Base-by-base conservation (phyloP, 257 asterid genomes). In the Verbascum thapsus region DNA sequence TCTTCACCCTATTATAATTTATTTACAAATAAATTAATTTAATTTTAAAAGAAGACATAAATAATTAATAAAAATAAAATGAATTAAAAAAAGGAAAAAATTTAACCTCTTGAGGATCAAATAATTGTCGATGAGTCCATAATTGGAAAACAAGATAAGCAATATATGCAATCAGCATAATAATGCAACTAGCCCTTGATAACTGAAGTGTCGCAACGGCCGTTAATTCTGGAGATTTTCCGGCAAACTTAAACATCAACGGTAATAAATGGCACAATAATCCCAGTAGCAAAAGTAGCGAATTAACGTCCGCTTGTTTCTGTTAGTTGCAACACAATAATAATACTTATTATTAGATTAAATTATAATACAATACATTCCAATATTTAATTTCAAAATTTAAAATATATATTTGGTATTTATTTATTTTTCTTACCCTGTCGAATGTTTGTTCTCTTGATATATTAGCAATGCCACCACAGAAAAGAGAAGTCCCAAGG, bases 271-370 rank as follows among this genome's bases (percentile, higher is more conserved):
- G 95, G 71, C 96, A 88, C 48, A 90, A 34, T 62, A 88, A 69
- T 56, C 85, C 95, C 74, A 90, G 54, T 59, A 90, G 3, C 74
- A 90, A 40, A 12, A 90, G 87, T 32, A 83, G 32, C 0, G 87
- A 72, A 74, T 90, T 88, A 22, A 90, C 94, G 53, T 85, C 98
- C 2, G 91, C 88, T 79, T 90, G 96, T 78, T 72, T 88, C 96
- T 85, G 86, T 75, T n/a, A 7, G 7, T 15, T 16, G 9, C 16
- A 42, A 41, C 4, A 38, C 5, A 35, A 26, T 26, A 26, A 26
- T 1, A 7, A 47, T n/a, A n/a, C n/a, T n/a, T n/a, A 12, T 2
- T 20, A 40, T 42, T 19, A 53, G 20, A 4, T 51, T 0, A 9
- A 43, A 38, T 17, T 43, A 11, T 13, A 61, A 15, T 4, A 11